Evolutionary conservation across 2,329 filamentous ascomycete species (phyloP).

Genomic region (Nemania serpens): DNA sequence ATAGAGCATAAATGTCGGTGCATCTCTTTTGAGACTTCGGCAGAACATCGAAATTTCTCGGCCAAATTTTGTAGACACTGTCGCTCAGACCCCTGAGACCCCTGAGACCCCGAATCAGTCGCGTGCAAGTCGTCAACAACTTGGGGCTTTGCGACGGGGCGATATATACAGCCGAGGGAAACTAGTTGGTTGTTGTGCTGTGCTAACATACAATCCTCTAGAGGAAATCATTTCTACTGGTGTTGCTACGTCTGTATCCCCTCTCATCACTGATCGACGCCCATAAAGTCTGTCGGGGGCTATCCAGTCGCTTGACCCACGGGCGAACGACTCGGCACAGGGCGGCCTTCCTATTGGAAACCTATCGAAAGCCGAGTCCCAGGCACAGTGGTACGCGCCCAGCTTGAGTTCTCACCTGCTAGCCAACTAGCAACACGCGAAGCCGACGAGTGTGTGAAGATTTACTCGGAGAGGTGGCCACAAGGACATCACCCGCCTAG

Average conservation of each 20-base stretch:
- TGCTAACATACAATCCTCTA: not conserved
- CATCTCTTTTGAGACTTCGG: slow-evolving; percentile 18
- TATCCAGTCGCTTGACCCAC: not conserved
- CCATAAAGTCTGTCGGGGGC: not conserved
- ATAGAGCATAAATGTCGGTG: slow-evolving; percentile 11
- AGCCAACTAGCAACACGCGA: slow-evolving; percentile 10
- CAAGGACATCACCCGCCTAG: not conserved
- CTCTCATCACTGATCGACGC: not conserved
- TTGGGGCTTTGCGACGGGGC: not conserved
- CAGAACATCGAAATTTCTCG: slow-evolving; percentile 18
- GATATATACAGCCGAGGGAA: slow-evolving; percentile 12
- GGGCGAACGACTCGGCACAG: not conserved
- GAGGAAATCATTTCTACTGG: not conserved
- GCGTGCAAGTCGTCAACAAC: not conserved
- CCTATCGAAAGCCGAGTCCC: not conserved
- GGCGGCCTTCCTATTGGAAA: not conserved
- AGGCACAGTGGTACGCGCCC: not conserved
- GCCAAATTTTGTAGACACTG: slow-evolving; percentile 12
- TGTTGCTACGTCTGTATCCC: not conserved
- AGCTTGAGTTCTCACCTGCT: not conserved
- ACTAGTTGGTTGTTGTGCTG: not conserved
- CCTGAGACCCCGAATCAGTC: slow-evolving; percentile 1
- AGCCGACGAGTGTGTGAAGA: slow-evolving; percentile 9
- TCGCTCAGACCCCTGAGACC: slow-evolving; percentile 13
- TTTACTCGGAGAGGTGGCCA: not conserved